A percentile compares a stretch with the other conserved stretches of the same genome.
Conservation (phyloP, 768 basidiomycete species). For the Kondoa subrosea region DNA sequence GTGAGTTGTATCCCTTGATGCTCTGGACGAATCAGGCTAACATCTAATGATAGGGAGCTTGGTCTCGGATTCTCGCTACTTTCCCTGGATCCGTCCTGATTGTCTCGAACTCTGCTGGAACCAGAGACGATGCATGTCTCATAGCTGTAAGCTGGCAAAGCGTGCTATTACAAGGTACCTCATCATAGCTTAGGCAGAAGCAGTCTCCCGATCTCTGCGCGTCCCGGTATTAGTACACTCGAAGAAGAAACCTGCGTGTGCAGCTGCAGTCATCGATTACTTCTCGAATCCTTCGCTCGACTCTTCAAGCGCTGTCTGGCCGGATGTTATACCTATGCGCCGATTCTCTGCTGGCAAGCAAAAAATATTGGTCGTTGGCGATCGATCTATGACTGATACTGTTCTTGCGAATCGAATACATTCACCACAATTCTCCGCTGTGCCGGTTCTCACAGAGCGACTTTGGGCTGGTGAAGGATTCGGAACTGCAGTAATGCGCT, state of each 20-base stretch:
- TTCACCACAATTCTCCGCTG: slow-evolving; percentile 1
- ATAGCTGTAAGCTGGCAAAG: slow-evolving; percentile 45
- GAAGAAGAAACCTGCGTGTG: slow-evolving; percentile 67
- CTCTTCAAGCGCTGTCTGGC: not conserved
- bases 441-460: slow-evolving; percentile 25
- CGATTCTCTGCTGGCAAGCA: not conserved
- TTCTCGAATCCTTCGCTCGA: slow-evolving; percentile 35
- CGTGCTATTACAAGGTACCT: not conserved
- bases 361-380: slow-evolving; percentile 68
- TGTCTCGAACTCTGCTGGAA: slow-evolving; percentile 88
- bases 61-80: slow-evolving; percentile 50
- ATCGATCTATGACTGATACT: slow-evolving; percentile 81
- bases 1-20: slow-evolving; percentile 34
- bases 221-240: slow-evolving; percentile 68
- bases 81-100: slow-evolving; percentile 70
- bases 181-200: slow-evolving; percentile 51
- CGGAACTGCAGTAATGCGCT: slow-evolving; percentile 13
- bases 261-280: slow-evolving; percentile 51
- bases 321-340: slow-evolving; percentile 2
- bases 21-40: not conserved
- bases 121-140: slow-evolving; percentile 48
- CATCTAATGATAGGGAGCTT: slow-evolving; percentile 45
- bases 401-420: slow-evolving; percentile 64
- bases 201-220: slow-evolving; percentile 55
- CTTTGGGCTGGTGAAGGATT: slow-evolving; percentile 26